Evolutionary conservation across 2,329 filamentous ascomycete genomes (phyloP).

Genomic region (Epichloe baconii): DNA sequence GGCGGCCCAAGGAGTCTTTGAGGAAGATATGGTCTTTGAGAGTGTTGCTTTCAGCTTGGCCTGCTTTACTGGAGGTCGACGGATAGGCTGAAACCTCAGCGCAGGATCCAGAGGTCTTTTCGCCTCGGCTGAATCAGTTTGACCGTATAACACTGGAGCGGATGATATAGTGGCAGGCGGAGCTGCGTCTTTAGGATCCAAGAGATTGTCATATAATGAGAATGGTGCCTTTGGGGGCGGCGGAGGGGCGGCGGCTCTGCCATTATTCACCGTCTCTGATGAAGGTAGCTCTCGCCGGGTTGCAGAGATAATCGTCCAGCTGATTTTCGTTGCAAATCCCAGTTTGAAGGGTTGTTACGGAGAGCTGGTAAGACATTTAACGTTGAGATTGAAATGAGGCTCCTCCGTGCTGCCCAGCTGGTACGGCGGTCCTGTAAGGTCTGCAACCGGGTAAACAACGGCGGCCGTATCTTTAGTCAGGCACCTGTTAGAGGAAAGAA

Average conservation of each 20-base stretch:
- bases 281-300: background rate
- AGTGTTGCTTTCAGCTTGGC: constrained; percentile 48
- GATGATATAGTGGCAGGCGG: constrained; percentile 57
- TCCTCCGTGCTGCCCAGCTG: too few species aligned
- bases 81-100: constrained; percentile 77
- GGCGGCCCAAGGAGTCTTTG: constrained; percentile 13
- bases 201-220: constrained; percentile 75
- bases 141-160: constrained; percentile 59
- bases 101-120: constrained; percentile 51
- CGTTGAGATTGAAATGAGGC: too few species aligned
- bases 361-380: background rate
- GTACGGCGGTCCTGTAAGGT: background rate
- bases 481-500: too few species aligned
- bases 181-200: constrained; percentile 43
- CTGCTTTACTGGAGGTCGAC: constrained; percentile 53
- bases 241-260: constrained; percentile 19
- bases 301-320: background rate
- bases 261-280: constrained; percentile 11
- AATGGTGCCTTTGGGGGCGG: constrained; percentile 36
- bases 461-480: too few species aligned
- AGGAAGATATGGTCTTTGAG: constrained; percentile 27
- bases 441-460: too few species aligned
- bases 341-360: background rate
- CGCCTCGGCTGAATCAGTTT: constrained; percentile 33
- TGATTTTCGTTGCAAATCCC: background rate